Percentiles rank a stretch among this genome's conserved stretches.
Conservation (phyloP, 306 rosid genomes). For the Hippophae tibetana region DNA sequence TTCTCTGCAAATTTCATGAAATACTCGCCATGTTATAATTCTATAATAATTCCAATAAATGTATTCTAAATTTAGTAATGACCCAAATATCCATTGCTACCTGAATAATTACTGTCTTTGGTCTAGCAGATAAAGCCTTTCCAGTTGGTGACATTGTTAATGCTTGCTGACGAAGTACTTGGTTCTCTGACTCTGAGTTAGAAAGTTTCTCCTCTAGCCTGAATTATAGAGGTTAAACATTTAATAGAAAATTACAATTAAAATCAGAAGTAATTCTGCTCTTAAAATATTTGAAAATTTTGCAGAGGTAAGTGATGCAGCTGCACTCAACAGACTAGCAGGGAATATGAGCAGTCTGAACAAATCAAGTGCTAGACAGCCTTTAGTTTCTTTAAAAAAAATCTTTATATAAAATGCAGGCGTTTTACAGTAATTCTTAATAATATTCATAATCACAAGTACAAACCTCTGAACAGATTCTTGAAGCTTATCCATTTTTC, state of each 20-base stretch:
- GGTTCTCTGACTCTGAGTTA: constrained; percentile 95
- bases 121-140: constrained; percentile 63
- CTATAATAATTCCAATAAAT: constrained; percentile 5
- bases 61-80: background rate
- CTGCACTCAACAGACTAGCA: background rate
- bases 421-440: constrained; percentile 3
- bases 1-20: constrained; percentile 67
- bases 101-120: constrained; percentile 82
- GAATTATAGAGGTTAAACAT: constrained; percentile 19
- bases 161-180: constrained; percentile 99
- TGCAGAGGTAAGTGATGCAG: background rate
- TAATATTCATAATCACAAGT: constrained; percentile 10
- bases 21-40: constrained; percentile 2
- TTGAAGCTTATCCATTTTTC: constrained; percentile 79
- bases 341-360: background rate
- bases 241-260: background rate
- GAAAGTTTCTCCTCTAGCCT: constrained; percentile 96
- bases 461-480: constrained; percentile 93
- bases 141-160: constrained; percentile 88
- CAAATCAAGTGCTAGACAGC: background rate
- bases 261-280: too few relatives aligned
- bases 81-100: constrained; percentile 28
- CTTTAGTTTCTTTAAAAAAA: background rate
- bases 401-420: background rate
- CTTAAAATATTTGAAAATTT: too few relatives aligned